Evolutionary conservation across 345 rosid genomes (phyloP).

Genomic region (Euphorbia tirucalli): DNA sequence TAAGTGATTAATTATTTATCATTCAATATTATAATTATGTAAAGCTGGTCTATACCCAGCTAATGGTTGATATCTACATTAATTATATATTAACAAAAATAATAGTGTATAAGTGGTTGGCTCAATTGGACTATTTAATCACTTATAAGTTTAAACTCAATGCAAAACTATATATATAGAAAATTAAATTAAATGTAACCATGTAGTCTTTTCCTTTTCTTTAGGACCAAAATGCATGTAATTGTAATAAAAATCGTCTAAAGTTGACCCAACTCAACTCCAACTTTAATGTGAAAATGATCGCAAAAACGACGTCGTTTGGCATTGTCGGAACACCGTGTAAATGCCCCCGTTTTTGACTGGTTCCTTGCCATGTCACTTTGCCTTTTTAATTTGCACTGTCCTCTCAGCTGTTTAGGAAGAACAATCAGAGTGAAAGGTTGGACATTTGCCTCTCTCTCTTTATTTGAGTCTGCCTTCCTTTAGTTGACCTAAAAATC

Average conservation of each 20-base stretch:
- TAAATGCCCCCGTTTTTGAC: constrained; percentile 27
- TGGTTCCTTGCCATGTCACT: neutral
- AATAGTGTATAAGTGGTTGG: no score
- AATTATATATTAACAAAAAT: no score
- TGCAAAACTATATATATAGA: no score
- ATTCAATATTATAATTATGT: no score
- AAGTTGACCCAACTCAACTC: neutral
- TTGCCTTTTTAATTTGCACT: constrained; percentile 7
- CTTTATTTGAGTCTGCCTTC: neutral
- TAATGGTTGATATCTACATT: no score
- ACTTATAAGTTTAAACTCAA: no score
- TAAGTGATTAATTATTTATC: no score
- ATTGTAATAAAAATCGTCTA: neutral
- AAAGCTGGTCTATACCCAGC: no score
- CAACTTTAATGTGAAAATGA: no score
- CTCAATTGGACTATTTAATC: no score
- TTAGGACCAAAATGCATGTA: neutral
- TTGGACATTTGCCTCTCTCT: neutral
- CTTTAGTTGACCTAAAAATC: constrained; percentile 31
- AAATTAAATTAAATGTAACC: no score
- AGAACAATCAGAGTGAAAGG: neutral
- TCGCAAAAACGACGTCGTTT: constrained; percentile 10
- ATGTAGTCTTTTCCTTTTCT: neutral
- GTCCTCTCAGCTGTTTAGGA: constrained; percentile 9
- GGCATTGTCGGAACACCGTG: neutral